These are phyloP conservation scores for Chlorella sp. DNA, from an alignment of 139 green algal genomes.

Conservation along the genomic window DNA sequence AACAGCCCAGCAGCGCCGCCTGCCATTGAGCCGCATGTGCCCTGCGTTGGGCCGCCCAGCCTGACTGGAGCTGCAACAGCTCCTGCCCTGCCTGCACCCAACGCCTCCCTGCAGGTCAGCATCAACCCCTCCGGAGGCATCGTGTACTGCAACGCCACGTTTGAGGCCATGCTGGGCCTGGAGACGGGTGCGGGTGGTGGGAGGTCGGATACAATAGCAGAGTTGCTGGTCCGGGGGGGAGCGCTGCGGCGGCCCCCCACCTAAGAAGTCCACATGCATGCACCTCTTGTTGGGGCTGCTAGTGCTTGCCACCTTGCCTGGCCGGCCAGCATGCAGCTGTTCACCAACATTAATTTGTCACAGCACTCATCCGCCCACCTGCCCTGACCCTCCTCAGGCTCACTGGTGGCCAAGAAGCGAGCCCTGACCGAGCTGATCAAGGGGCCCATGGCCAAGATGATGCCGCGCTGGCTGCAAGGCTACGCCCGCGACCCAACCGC, in stretches of 20 bases:
- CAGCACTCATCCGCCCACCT: not conserved
- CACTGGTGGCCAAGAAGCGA: not conserved
- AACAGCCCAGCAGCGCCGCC: no score
- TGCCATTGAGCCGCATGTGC: no score
- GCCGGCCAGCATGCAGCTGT: no score
- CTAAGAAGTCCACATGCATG: not conserved
- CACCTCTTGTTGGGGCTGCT: not conserved
- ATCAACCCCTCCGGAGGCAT: not conserved
- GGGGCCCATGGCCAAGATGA: not conserved
- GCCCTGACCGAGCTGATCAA: not conserved
- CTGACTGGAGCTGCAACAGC: no score
- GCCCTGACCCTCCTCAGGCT: not conserved
- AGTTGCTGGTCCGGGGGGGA: not conserved
- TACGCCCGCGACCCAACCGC: not conserved
- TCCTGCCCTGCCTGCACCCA: no score
- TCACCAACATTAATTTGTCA: not conserved
- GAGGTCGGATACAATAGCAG: not conserved
- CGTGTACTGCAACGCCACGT: not conserved
- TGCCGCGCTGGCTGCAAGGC: constrained; percentile 12
- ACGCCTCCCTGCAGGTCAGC: no score
- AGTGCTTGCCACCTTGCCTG: not conserved
- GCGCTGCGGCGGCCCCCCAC: not conserved
- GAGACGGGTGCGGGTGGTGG: not conserved
- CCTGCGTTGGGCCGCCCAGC: no score
- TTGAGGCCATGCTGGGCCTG: constrained; percentile 1